Base-by-base conservation (phyloP, 805 yeast genomes). In the Candida takata region DNA sequence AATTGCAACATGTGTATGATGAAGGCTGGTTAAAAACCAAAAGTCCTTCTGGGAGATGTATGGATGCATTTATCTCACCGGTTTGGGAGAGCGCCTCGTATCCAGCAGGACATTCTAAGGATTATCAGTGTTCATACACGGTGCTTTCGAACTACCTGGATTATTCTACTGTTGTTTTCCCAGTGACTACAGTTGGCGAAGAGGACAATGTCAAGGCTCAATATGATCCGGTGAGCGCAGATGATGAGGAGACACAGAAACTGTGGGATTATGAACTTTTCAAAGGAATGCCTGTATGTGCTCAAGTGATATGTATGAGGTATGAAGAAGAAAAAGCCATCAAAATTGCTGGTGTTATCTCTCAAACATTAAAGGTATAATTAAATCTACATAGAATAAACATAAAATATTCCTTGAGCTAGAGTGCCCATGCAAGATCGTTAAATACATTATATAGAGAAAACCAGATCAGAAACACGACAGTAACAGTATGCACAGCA, bases 41-140 rank as follows among this genome's bases (percentile, higher is more conserved):
- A 72, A 10, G 23, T 10, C 73, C 58, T 69, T 80, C 54, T 58
- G 74, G 49, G 43, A 55, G 34, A 61, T 62, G 39, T 33, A 67
- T 81, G 34, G 88, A 82, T 51, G 72, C 79, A 49, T 67, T 81
- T 41, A 56, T 83, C 27, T 69, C 80, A 35, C 87, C 90, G 37
- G 69, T 75, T 9, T 75, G 78, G 58, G 72, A 70, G 39, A 78
- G 79, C 42, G 77, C 77, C 33, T 57, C 70, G 8, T 65, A 69
- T 43, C 33, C 31, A 6, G 48, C 44, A 2, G 70, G 84, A 88
- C 12, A 82, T 84, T 13, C n/a, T 21, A 69, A 68, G 35, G 73
- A 79, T 16, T 73, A 70, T 32, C 65, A 69, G 34, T 69, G 90
- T 86, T 79, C 86, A 5, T 84, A 83, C 64, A 80, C 90, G 6